Evolutionary conservation across 192 early-diverging fungal species (phyloP).

Genomic region (Anaeromyces robustus): DNA sequence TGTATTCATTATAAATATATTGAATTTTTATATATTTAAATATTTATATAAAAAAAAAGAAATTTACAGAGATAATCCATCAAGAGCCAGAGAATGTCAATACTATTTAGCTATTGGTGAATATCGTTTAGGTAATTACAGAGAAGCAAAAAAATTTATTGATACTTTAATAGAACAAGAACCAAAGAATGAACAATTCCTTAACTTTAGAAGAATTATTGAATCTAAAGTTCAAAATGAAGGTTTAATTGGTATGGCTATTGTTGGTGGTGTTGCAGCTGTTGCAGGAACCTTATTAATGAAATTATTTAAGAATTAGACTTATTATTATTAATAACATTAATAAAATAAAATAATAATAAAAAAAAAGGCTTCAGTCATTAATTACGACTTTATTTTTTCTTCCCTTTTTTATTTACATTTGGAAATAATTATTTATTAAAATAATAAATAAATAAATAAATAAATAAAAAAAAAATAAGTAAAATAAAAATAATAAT

Average conservation of each 20-base stretch:
- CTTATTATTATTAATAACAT: no score
- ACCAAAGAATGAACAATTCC: constrained; percentile 1
- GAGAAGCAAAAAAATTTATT: constrained; percentile 2
- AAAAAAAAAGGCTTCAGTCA: no score
- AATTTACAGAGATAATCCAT: constrained; percentile 67
- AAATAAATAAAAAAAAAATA: no score
- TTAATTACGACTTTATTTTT: no score
- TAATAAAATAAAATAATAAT: no score
- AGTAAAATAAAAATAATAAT: no score
- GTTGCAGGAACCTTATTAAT: neutral
- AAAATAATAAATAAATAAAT: no score
- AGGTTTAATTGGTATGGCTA: constrained; percentile 7
- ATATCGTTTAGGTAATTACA: constrained; percentile 65
- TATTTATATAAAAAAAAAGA: constrained; percentile 52
- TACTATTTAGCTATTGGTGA: constrained; percentile 87
- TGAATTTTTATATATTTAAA: no score
- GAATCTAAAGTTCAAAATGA: constrained; percentile 1
- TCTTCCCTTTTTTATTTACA: no score
- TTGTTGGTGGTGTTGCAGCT: constrained; percentile 7
- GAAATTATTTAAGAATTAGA: no score
- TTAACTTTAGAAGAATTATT: neutral
- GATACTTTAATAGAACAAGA: neutral
- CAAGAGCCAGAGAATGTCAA: constrained; percentile 80
- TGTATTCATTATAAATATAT: no score
- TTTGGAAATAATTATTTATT: no score